Base-by-base conservation (phyloP, 1,284 basidiomycete genomes). In the Caloboletus inedulis region DNA sequence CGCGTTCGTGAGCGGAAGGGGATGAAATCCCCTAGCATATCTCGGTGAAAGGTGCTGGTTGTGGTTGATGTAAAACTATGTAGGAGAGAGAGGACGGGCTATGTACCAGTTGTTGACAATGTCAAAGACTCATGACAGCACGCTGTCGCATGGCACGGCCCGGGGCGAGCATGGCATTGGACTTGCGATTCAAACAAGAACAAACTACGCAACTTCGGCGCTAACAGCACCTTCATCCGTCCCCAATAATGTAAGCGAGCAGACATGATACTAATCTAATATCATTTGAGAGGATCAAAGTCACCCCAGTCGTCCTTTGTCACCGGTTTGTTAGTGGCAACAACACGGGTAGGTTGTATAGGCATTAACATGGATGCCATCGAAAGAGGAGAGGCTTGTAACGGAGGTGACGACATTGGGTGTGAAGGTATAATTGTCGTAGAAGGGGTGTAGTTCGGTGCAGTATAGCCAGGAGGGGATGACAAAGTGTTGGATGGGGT, bases 291-390 rank as follows among this genome's bases (percentile, higher is more conserved):
- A 29, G 89, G 89, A 73, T 91, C 89, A 64, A 91, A 91, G 64
- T 89, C 89, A 23, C 81, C 82, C 86, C 86, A 90, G 55, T 85
- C 84, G 57, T 81, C 76, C 59, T 84, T 84, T 31, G 81, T 55
- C 19, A 53, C 74, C 14, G 77, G 65, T 52, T 77, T 79, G 51
- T 77, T 81, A 18, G 73, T 54, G 31, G 75, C 56, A 49, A 59
- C 68, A 43, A 63, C 69, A 72, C 78, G 78, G 18, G 76, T 68
- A 18, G 78, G 73, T 55, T 80, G 79, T 34, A 77, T 62, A 31
- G 85, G 86, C 12, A 78, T 72, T 16, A 89, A 69, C 45, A 87
- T 64, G 48, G 72, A 72, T 25, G 75, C 71, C 76, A 84, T 81
- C 12, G 69, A 66, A 33, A 74, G 72, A 21, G 72, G 68, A 3